Percentiles rank a stretch among this genome's conserved stretches.
Conservation (phyloP, 2,329 filamentous ascomycete species). For the Periglandula ipomoeae region DNA sequence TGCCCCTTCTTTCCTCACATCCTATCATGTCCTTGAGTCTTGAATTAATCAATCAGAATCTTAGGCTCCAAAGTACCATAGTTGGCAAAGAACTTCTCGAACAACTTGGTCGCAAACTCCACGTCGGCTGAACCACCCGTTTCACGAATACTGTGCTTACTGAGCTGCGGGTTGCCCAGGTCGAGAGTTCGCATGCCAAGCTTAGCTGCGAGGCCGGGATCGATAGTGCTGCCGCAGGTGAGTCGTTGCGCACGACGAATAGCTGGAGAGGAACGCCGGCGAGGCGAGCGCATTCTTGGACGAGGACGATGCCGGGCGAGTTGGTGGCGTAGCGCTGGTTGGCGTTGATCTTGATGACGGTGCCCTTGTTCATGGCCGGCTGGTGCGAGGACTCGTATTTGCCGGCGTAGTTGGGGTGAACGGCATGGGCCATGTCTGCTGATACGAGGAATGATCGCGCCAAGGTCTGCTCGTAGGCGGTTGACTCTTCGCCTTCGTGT, state of each 20-base stretch:
- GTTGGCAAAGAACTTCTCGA: slow-evolving; percentile 76
- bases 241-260: slow-evolving; percentile 95
- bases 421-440: slow-evolving; percentile 94
- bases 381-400: slow-evolving; percentile 91
- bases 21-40: too few relatives aligned
- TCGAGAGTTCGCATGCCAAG: slow-evolving; percentile 85
- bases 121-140: slow-evolving; percentile 84
- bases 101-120: slow-evolving; percentile 74
- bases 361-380: slow-evolving; percentile 92
- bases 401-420: slow-evolving; percentile 86
- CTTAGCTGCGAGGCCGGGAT: slow-evolving; percentile 86
- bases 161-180: slow-evolving; percentile 85
- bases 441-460: slow-evolving; percentile 88
- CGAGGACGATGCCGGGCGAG: slow-evolving; percentile 83
- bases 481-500: slow-evolving; percentile 55
- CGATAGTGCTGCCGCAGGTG: slow-evolving; percentile 91
- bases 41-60: slow-evolving; percentile 70
- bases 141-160: slow-evolving; percentile 96
- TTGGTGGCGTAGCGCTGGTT: slow-evolving; percentile 97
- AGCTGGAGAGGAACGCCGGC: slow-evolving; percentile 81
- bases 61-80: slow-evolving; percentile 76
- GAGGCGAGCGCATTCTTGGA: slow-evolving; percentile 74
- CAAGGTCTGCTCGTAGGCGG: slow-evolving; percentile 88
- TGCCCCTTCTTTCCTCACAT: too few relatives aligned
- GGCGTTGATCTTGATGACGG: slow-evolving; percentile 96